Percentiles rank a stretch among this genome's conserved stretches.
phyloP scores from a whole-genome alignment of 2,329 filamentous ascomycete species.

The Periglandula ipomoeae region DNA sequence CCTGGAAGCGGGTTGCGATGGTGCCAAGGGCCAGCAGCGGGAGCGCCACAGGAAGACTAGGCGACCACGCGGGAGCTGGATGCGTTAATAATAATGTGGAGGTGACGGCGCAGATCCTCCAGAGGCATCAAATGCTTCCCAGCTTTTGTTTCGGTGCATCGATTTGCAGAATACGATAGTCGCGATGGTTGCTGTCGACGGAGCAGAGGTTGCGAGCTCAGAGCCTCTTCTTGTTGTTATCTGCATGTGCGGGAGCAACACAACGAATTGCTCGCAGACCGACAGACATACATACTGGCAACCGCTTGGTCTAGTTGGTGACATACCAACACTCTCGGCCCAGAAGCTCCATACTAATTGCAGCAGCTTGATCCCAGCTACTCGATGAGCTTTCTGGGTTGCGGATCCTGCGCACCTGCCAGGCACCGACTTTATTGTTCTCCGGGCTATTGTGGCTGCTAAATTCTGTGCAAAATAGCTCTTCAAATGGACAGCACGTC shows the following conservation, averaged over 20 bases:
- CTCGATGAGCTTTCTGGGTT: not conserved
- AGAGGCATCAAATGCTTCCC: not conserved
- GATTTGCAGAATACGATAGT: too few relatives aligned
- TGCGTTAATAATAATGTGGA: not conserved
- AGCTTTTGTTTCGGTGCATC: too few relatives aligned
- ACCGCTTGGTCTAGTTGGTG: too few relatives aligned
- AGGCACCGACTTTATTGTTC: not conserved
- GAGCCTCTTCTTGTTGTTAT: too few relatives aligned
- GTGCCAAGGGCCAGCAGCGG: not conserved
- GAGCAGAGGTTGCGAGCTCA: too few relatives aligned
- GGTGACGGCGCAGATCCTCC: not conserved
- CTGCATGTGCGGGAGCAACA: too few relatives aligned
- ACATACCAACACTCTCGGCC: too few relatives aligned
- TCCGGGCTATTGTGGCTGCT: not conserved
- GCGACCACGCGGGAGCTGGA: not conserved
- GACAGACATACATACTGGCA: too few relatives aligned
- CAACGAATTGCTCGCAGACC: too few relatives aligned
- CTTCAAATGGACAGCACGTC: conserved; percentile 3
- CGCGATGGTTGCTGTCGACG: too few relatives aligned
- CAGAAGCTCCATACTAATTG: too few relatives aligned
- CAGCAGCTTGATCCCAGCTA: not conserved
- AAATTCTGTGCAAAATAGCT: not conserved
- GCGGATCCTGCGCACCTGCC: not conserved
- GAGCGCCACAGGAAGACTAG: conserved; percentile 7
- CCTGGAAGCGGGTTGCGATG: conserved; percentile 1